Conservation (phyloP, 2,329 filamentous ascomycete genomes). For the Penicillium sp. region DNA sequence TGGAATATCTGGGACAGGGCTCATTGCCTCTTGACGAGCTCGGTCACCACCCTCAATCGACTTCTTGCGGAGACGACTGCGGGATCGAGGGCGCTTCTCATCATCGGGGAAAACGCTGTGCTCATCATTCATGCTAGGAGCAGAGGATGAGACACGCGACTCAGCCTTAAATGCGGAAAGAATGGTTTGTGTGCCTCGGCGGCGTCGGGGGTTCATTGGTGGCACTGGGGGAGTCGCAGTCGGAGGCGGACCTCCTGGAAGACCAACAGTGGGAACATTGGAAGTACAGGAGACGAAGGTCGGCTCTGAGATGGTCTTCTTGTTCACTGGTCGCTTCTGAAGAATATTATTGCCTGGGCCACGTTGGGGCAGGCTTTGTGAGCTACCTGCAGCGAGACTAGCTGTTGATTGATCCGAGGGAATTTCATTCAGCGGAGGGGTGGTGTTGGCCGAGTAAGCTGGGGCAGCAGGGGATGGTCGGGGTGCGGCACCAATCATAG, state of each 20-base stretch:
- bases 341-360: constrained; percentile 30
- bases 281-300: constrained; percentile 54
- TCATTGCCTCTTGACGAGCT: constrained; percentile 43
- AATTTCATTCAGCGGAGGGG: constrained; percentile 52
- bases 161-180: constrained; percentile 40
- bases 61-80: constrained; percentile 23
- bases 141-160: constrained; percentile 23
- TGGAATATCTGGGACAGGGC: constrained; percentile 33
- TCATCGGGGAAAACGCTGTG: constrained; percentile 31
- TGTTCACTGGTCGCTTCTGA: constrained; percentile 60
- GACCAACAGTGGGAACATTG: constrained; percentile 57
- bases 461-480: constrained; percentile 49
- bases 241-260: constrained; percentile 52
- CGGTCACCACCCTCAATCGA: constrained; percentile 47
- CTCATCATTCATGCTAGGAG: constrained; percentile 18
- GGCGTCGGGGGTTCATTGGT: constrained; percentile 60
- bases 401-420: constrained; percentile 45
- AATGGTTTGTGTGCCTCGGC: constrained; percentile 49
- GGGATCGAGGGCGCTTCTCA: constrained; percentile 40
- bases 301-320: constrained; percentile 63
- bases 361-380: constrained; percentile 28
- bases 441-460: constrained; percentile 51
- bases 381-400: constrained; percentile 21
- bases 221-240: constrained; percentile 50
- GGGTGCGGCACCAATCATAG: constrained; percentile 42